Evolutionary conservation across 805 yeast species (phyloP).

Genomic region (Spathaspora arborariae): DNA sequence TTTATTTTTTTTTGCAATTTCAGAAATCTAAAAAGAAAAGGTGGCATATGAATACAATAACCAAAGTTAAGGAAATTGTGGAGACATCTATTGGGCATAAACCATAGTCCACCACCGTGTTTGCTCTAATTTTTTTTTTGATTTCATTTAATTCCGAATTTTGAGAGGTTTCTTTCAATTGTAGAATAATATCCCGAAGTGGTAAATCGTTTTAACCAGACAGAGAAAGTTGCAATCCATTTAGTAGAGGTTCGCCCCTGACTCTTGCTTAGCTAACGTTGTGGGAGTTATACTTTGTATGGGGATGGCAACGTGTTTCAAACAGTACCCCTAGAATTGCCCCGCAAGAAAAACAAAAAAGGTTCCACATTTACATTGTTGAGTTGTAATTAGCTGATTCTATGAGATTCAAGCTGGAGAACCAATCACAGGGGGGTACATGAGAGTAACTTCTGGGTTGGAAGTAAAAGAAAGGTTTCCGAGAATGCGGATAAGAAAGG

Average conservation of each 20-base stretch:
- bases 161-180: background rate
- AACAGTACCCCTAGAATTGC: background rate
- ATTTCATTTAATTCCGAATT: background rate
- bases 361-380: background rate
- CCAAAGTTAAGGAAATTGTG: background rate
- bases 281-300: background rate
- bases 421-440: background rate
- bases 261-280: background rate
- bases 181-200: background rate
- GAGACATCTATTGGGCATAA: background rate
- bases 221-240: background rate
- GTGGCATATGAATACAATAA: background rate
- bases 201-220: no score
- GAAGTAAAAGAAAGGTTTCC: background rate
- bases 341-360: background rate
- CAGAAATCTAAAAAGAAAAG: background rate
- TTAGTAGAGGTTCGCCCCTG: background rate
- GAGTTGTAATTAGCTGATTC: background rate
- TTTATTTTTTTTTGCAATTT: background rate
- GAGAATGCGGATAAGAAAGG: background rate
- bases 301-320: background rate
- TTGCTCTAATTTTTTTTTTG: background rate
- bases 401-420: background rate
- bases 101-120: background rate
- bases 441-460: no score